Conservation (phyloP, 768 basidiomycete genomes). For the Ramaria rubella region DNA sequence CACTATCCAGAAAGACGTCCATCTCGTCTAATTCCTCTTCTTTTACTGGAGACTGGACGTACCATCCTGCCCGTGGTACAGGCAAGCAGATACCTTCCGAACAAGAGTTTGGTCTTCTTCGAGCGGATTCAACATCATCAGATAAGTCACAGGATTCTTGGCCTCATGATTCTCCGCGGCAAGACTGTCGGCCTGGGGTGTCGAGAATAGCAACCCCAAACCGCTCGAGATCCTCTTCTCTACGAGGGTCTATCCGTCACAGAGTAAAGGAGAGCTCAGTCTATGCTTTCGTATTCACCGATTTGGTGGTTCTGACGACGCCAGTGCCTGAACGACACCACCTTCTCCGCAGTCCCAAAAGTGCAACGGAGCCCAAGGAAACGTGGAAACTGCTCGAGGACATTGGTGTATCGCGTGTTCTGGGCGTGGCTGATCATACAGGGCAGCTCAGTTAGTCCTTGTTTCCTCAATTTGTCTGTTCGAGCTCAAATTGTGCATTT, state of each 20-base stretch:
- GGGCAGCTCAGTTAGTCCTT: conserved; percentile 22
- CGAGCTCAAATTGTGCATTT: background rate
- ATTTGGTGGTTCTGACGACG: conserved; percentile 56
- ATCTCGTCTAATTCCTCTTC: background rate
- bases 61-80: background rate
- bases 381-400: conserved; percentile 38
- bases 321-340: conserved; percentile 19
- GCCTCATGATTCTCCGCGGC: background rate
- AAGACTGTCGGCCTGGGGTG: background rate
- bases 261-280: conserved; percentile 16
- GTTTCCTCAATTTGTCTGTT: background rate
- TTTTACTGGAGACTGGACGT: background rate
- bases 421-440: conserved; percentile 38
- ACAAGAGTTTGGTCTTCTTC: background rate
- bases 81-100: background rate
- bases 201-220: background rate
- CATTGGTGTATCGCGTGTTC: conserved; percentile 43
- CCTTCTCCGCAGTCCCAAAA: background rate
- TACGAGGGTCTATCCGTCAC: background rate
- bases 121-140: background rate
- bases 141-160: background rate
- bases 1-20: background rate
- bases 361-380: conserved; percentile 22
- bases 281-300: conserved; percentile 55
- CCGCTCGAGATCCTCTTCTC: conserved; percentile 7